Conservation (phyloP, 257 asterid species). For the Gentiana dahurica region DNA sequence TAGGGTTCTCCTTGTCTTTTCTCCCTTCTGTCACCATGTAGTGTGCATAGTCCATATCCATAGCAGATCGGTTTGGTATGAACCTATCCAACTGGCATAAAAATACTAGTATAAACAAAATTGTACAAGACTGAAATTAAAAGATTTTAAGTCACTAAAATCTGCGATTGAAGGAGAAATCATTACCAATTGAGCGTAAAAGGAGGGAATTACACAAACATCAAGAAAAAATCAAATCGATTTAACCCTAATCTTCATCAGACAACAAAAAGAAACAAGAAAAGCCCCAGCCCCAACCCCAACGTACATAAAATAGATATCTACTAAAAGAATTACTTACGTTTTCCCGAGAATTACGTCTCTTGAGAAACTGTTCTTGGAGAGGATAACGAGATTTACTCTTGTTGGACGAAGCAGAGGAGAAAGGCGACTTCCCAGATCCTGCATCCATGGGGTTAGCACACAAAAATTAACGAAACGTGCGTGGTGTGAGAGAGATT, state of each 20-base stretch:
- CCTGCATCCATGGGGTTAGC: slow-evolving; percentile 79
- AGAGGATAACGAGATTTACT: slow-evolving; percentile 58
- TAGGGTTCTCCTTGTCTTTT: slow-evolving; percentile 89
- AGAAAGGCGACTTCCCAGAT: slow-evolving; percentile 14
- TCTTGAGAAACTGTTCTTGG: slow-evolving; percentile 56
- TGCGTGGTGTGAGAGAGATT: not conserved
- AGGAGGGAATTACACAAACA: not conserved
- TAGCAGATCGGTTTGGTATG: slow-evolving; percentile 94
- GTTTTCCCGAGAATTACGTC: slow-evolving; percentile 56
- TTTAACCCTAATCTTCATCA: not conserved
- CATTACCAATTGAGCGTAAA: not conserved
- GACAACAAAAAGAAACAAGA: not conserved
- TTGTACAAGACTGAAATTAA: not conserved
- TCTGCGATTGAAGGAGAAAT: not conserved
- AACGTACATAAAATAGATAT: no score
- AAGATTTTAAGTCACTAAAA: not conserved
- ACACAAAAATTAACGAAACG: slow-evolving; percentile 9
- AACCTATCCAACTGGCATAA: slow-evolving; percentile 74
- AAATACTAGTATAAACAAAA: slow-evolving; percentile 1
- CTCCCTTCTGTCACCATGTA: slow-evolving; percentile 76
- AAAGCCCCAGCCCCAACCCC: no score
- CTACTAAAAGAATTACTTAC: slow-evolving; percentile 20
- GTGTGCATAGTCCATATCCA: slow-evolving; percentile 82
- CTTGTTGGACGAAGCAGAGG: slow-evolving; percentile 45
- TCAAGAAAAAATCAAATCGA: not conserved